phyloP scores from a whole-genome alignment of 2,329 filamentous ascomycete genomes.

The Lasiodiplodia sp. region DNA sequence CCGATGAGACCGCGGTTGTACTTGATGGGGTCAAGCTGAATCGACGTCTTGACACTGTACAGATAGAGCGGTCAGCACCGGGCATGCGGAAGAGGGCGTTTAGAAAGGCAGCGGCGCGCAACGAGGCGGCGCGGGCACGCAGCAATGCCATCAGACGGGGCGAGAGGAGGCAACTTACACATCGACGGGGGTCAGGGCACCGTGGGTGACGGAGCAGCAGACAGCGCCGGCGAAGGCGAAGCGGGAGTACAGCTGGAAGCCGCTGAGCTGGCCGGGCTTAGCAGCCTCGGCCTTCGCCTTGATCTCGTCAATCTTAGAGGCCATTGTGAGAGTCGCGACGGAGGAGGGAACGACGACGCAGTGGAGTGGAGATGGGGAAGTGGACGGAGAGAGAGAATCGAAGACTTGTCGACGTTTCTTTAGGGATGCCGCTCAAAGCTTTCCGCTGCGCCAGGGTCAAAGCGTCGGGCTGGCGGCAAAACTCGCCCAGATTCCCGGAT shows the following conservation, averaged over 20 bases:
- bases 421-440: slow-evolving; percentile 23
- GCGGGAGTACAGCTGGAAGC: slow-evolving; percentile 81
- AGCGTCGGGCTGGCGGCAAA: slow-evolving; percentile 20
- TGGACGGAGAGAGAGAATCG: slow-evolving; percentile 16
- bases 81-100: slow-evolving; percentile 51
- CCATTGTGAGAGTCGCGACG: slow-evolving; percentile 43
- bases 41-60: slow-evolving; percentile 87
- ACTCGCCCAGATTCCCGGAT: background rate
- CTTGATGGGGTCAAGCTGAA: slow-evolving; percentile 70
- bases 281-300: slow-evolving; percentile 56
- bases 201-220: slow-evolving; percentile 98
- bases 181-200: slow-evolving; percentile 96
- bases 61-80: slow-evolving; percentile 9
- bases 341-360: background rate
- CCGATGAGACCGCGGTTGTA: slow-evolving; percentile 75
- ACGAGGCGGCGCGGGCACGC: background rate
- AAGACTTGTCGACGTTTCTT: slow-evolving; percentile 27
- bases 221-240: slow-evolving; percentile 96
- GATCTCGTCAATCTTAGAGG: slow-evolving; percentile 60
- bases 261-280: slow-evolving; percentile 59
- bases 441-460: slow-evolving; percentile 9
- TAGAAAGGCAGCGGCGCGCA: slow-evolving; percentile 32
- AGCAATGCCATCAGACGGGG: background rate
- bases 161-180: slow-evolving; percentile 74
- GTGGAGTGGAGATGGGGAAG: slow-evolving; percentile 29